Percentiles rank a stretch among this genome's conserved stretches.
These are phyloP conservation scores for Solanum sejunctum DNA, from an alignment of 257 asterid genomes.

Conservation along the genomic window DNA sequence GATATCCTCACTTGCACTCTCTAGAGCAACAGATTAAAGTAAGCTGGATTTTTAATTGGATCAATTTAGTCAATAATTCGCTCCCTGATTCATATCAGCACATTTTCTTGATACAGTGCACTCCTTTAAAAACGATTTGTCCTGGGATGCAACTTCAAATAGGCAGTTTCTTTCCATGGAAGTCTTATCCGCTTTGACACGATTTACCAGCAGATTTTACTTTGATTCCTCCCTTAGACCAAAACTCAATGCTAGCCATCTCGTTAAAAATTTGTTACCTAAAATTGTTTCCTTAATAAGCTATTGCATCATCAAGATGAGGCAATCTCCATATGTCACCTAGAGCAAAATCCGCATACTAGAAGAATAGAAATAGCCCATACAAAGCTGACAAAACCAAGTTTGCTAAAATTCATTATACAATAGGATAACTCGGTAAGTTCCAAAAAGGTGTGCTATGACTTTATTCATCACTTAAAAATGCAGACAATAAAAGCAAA, in stretches of 20 bases:
- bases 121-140: not conserved
- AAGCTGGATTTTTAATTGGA: not conserved
- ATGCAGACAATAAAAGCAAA: not conserved
- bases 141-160: not conserved
- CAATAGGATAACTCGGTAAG: not conserved
- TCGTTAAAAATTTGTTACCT: not conserved
- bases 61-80: not conserved
- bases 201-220: not conserved
- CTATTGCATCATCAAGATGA: not conserved
- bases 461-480: not conserved
- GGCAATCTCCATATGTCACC: not conserved
- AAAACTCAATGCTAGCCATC: not conserved
- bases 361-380: not conserved
- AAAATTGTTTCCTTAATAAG: not conserved
- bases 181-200: not conserved
- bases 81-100: not conserved
- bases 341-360: not conserved
- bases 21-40: not conserved
- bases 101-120: not conserved
- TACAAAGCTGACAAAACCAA: not conserved
- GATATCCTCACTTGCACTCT: not conserved
- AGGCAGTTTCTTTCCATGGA: not conserved
- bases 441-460: not conserved
- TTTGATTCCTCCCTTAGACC: not conserved
- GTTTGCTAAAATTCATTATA: not conserved